Percentiles rank a stretch among this genome's conserved stretches.
These are phyloP conservation scores for Boletus subcaerulescens DNA, from an alignment of 768 basidiomycete genomes.

Conservation along the genomic window DNA sequence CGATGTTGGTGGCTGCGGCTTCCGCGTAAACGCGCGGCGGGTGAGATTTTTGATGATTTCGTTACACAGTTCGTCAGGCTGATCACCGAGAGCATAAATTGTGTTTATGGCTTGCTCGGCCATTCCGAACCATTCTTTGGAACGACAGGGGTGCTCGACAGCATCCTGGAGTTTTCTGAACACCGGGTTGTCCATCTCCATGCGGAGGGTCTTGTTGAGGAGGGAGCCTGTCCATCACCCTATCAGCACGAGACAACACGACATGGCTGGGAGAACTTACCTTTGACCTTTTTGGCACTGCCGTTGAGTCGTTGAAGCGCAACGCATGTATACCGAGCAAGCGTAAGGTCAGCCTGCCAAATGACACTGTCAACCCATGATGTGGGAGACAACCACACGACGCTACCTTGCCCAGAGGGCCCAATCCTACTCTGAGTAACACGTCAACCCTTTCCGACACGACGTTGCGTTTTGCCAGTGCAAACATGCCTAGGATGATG, in stretches of 20 bases:
- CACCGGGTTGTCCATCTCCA: slow-evolving; percentile 84
- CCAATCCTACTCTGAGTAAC: slow-evolving; percentile 84
- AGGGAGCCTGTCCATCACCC: slow-evolving; percentile 63
- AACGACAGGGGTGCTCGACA: slow-evolving; percentile 76
- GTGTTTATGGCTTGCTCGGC: slow-evolving; percentile 97
- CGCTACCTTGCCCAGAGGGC: slow-evolving; percentile 74
- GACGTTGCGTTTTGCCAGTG: slow-evolving; percentile 73
- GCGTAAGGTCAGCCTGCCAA: slow-evolving; percentile 74
- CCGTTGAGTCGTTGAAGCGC: slow-evolving; percentile 91
- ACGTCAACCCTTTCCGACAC: slow-evolving; percentile 82
- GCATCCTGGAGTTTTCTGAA: slow-evolving; percentile 80
- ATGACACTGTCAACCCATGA: neutral
- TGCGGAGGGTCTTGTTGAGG: slow-evolving; percentile 77
- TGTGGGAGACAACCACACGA: neutral
- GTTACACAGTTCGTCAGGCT: slow-evolving; percentile 83
- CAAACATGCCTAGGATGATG: slow-evolving; percentile 96
- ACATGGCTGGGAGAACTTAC: slow-evolving; percentile 33
- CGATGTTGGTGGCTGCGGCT: slow-evolving; percentile 12
- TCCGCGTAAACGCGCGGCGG: slow-evolving; percentile 55
- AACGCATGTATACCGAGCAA: slow-evolving; percentile 92
- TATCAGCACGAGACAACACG: neutral
- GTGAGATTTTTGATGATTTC: slow-evolving; percentile 83
- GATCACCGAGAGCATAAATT: slow-evolving; percentile 90
- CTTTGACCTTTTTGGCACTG: slow-evolving; percentile 96
- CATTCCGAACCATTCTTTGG: slow-evolving; percentile 94